Conservation (phyloP, 2,329 filamentous ascomycete genomes). For the Xylaria sp. region DNA sequence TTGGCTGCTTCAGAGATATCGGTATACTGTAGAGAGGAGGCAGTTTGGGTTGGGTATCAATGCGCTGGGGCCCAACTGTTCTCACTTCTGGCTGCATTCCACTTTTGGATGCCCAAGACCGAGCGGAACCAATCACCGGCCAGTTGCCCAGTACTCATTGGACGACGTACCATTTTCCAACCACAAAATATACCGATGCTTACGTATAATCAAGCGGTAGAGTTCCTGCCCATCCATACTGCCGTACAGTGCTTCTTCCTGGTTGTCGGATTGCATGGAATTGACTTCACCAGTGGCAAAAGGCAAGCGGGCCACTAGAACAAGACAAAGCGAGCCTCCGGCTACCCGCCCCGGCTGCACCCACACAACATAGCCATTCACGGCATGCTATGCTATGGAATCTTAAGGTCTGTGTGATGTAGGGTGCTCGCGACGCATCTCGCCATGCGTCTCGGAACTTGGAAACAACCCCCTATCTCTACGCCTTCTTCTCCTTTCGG, state of each 20-base stretch:
- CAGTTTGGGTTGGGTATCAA: constrained; percentile 50
- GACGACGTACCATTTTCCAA: no score
- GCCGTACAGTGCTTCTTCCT: constrained; percentile 19
- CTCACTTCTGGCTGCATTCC: constrained; percentile 31
- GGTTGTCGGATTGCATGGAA: constrained; percentile 34
- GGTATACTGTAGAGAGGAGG: constrained; percentile 13
- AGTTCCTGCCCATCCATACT: constrained; percentile 12
- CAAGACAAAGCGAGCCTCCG: constrained; percentile 1
- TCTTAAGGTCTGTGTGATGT: background rate
- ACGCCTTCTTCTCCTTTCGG: constrained; percentile 12
- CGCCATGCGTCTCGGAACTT: constrained; percentile 10
- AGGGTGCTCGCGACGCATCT: constrained; percentile 5
- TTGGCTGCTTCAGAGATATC: constrained; percentile 16
- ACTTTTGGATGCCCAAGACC: constrained; percentile 39
- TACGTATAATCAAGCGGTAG: constrained; percentile 23
- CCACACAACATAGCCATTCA: constrained; percentile 2
- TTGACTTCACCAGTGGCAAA: constrained; percentile 22
- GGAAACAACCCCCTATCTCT: constrained; percentile 3
- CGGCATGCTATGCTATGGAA: constrained; percentile 9
- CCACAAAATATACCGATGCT: constrained; percentile 14
- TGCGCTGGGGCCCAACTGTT: constrained; percentile 47
- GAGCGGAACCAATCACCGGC: constrained; percentile 15
- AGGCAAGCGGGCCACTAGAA: constrained; percentile 24
- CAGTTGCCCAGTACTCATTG: constrained; percentile 7
- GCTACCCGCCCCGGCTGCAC: constrained; percentile 6